Base-by-base conservation (phyloP, 139 green algal species). In the Chlorella sp. region DNA sequence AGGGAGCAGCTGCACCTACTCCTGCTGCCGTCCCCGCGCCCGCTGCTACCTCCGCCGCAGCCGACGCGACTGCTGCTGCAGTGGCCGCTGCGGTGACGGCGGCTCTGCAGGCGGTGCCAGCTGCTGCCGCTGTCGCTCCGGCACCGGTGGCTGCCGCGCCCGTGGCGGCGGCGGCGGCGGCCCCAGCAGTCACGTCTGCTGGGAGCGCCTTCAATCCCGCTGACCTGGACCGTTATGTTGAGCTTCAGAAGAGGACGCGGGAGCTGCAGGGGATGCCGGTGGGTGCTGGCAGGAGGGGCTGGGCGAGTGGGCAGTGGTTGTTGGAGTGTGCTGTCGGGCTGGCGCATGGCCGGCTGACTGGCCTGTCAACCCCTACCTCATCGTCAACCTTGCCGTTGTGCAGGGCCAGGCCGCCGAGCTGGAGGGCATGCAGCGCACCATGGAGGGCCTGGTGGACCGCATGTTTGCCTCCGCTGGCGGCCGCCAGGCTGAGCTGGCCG, bases 221-320 rank as follows among this genome's bases (percentile, higher is more conserved):
- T n/a, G 74, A 68, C 48, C 48, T 81, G 32, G 30, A 48, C 32
- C 74, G 74, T 2, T 67, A 81, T 54, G 43, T 8, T 6, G 48
- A 81, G 74, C 74, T 81, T 48, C 74, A 81, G 51, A 24, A 68
- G 74, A 67, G 20, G 20, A 46, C 65, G 30, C 48, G 48, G 24
- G 43, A 81, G n/a, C 32, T 81, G 48, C 74, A 68, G 74, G 74
- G 48, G 48, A 40, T 81, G 74, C 48, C 68, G 54, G 74, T 67
- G 74, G n/a, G 74, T 40, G 44, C 43, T 41, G 1, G 13, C 40
- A 32, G 64, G 32, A 20, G n/a, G n/a, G n/a, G n/a, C n/a, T 34
- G 14, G 64, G 19, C 60, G 5, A 34, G 60, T 9, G 26, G 22
- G 34, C 2, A 17, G 22, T 20, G 26, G 32, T 20, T 14, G 60